Evolutionary conservation across 202 grass and related monocot species (phyloP).

Genomic region (Bolboschoenoplectus hybrid): DNA sequence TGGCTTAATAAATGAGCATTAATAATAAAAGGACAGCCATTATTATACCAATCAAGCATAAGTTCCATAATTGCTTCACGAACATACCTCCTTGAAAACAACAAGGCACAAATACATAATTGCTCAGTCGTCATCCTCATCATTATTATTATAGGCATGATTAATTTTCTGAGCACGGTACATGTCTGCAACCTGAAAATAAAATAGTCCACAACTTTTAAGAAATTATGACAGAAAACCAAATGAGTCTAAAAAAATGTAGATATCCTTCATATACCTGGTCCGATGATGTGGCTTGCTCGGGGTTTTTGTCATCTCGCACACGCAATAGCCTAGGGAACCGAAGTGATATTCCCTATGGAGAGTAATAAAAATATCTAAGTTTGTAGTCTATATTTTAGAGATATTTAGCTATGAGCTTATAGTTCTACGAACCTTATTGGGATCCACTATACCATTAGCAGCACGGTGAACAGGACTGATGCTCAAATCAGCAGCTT

Average conservation of each 20-base stretch:
- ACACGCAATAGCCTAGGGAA: constrained; percentile 85
- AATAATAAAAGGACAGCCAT: not conserved
- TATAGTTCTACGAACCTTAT: constrained; percentile 63
- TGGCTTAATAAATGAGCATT: constrained; percentile 6
- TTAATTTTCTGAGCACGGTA: constrained; percentile 94
- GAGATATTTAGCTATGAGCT: not conserved
- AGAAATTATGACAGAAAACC: not conserved
- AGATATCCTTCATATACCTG: constrained; percentile 56
- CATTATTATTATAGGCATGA: constrained; percentile 68
- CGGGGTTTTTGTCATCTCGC: constrained; percentile 88
- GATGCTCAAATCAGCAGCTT: constrained; percentile 98
- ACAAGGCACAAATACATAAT: not conserved
- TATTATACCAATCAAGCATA: constrained; percentile 2
- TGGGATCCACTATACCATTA: constrained; percentile 79
- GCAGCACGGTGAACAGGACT: constrained; percentile 99
- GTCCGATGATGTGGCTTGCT: constrained; percentile 89
- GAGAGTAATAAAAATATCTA: constrained; percentile 30
- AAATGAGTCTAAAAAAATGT: not conserved
- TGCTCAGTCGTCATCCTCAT: constrained; percentile 82
- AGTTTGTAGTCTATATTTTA: constrained; percentile 10
- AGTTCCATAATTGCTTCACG: not conserved
- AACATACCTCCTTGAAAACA: constrained; percentile 18
- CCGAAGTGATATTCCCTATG: constrained; percentile 88
- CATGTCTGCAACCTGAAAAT: constrained; percentile 81
- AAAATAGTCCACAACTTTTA: not conserved